Conservation (phyloP, 164 flowering plant genomes). For the Taxillus chinensis region DNA sequence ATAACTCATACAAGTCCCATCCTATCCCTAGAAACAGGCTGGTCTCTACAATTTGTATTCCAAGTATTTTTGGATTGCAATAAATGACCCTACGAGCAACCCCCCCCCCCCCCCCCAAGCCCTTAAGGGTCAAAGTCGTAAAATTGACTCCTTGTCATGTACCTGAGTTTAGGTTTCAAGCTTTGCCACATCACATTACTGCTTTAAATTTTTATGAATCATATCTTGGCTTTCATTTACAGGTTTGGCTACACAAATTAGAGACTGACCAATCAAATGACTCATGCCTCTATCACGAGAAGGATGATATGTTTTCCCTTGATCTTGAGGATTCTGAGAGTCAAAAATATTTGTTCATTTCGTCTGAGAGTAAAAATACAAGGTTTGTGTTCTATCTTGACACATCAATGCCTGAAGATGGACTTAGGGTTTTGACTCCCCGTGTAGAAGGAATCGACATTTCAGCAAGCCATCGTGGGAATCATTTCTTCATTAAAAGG, state of each 20-base stretch:
- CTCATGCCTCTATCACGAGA: conserved; percentile 52
- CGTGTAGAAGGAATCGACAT: conserved; percentile 68
- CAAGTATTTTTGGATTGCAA: too few relatives aligned
- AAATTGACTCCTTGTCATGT: too few relatives aligned
- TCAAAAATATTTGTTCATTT: conserved; percentile 67
- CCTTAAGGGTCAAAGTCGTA: too few relatives aligned
- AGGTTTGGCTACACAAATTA: conserved; percentile 69
- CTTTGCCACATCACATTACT: too few relatives aligned
- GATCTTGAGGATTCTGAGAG: conserved; percentile 77
- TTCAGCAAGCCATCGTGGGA: conserved; percentile 80
- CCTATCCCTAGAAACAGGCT: too few relatives aligned
- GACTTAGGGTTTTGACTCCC: conserved; percentile 68
- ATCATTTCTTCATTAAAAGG: conserved; percentile 48
- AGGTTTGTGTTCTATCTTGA: conserved; percentile 64
- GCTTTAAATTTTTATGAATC: too few relatives aligned
- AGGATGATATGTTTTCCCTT: conserved; percentile 72
- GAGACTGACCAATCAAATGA: conserved; percentile 51
- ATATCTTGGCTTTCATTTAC: conserved; percentile 1
- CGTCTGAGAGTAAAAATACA: conserved; percentile 77
- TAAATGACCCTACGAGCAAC: too few relatives aligned
- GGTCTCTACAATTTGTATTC: too few relatives aligned
- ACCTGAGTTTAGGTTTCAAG: too few relatives aligned
- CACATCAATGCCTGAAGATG: conserved; percentile 47
- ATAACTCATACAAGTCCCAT: too few relatives aligned
- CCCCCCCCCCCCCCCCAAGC: too few relatives aligned